Evolutionary conservation across 2,329 filamentous ascomycete species (phyloP).

Genomic region (Hypoxylon sp.): DNA sequence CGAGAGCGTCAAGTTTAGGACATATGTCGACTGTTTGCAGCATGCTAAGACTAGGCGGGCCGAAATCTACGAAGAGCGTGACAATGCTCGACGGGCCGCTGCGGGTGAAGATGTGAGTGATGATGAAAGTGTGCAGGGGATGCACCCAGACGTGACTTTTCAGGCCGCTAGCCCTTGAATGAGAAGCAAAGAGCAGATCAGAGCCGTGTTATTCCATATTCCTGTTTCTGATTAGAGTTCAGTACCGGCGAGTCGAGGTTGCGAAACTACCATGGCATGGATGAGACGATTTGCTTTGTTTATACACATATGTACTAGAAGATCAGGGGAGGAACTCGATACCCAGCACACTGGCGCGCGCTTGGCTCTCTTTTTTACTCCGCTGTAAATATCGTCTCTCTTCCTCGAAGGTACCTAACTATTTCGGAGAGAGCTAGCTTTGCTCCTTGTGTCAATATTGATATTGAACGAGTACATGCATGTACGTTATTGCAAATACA

Average conservation of each 20-base stretch:
- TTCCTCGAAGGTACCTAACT: conserved; percentile 15
- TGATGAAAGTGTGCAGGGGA: conserved; percentile 41
- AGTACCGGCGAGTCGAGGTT: conserved; percentile 9
- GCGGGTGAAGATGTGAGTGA: conserved; percentile 61
- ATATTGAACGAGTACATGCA: conserved; percentile 18
- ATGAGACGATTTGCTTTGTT: conserved; percentile 31
- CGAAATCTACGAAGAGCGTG: conserved; percentile 76
- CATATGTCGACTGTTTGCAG: conserved; percentile 88
- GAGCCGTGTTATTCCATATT: conserved; percentile 3
- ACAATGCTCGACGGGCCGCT: conserved; percentile 63
- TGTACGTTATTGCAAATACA: neutral
- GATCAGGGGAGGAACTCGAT: conserved; percentile 31
- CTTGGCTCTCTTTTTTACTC: conserved; percentile 17
- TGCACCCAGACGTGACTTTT: conserved; percentile 29
- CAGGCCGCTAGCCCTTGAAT: conserved; percentile 15
- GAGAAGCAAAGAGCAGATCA: neutral
- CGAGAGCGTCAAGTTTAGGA: conserved; percentile 97
- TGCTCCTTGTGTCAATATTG: conserved; percentile 27
- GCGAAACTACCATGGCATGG: conserved; percentile 6
- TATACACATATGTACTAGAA: conserved; percentile 20
- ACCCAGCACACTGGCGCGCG: conserved; percentile 29
- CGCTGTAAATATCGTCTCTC: conserved; percentile 25
- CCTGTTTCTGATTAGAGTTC: conserved; percentile 10
- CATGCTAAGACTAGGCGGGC: conserved; percentile 77
- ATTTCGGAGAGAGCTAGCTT: conserved; percentile 2